Evolutionary conservation across 306 rosid species (phyloP).

Genomic region (Inga leiocalycina): DNA sequence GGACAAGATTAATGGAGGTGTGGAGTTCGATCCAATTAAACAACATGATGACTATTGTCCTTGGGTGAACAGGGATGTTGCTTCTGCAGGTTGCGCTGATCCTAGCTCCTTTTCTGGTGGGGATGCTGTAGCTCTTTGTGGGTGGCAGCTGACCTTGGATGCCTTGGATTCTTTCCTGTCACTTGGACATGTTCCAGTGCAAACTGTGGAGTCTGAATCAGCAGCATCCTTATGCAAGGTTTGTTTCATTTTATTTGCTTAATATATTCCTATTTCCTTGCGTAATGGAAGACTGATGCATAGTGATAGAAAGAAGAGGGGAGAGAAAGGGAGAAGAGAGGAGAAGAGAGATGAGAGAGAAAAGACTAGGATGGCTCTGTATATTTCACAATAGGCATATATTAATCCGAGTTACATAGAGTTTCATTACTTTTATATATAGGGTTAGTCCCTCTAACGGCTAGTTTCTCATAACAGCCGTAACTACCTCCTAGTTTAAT

Average conservation of each 20-base stretch:
- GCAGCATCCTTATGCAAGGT: slow-evolving; percentile 99
- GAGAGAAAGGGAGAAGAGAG: fast-evolving
- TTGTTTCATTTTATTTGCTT: slow-evolving; percentile 6
- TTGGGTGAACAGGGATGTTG: slow-evolving; percentile 98
- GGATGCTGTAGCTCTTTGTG: slow-evolving; percentile 72
- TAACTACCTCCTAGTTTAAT: no score
- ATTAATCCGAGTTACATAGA: no score
- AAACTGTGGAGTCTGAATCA: slow-evolving; percentile 84
- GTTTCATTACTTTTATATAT: no score
- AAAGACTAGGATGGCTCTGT: no score
- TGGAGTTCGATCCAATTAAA: slow-evolving; percentile 87
- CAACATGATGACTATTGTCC: slow-evolving; percentile 93
- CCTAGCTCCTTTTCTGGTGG: slow-evolving; percentile 54
- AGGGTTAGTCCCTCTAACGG: no score
- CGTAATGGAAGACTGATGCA: background rate
- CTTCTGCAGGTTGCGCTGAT: slow-evolving; percentile 76
- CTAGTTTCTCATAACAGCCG: no score
- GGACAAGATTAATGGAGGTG: slow-evolving; percentile 73
- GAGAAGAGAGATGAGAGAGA: no score
- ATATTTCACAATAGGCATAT: no score
- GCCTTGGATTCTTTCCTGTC: slow-evolving; percentile 84
- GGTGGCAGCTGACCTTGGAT: slow-evolving; percentile 97
- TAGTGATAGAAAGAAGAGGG: no score
- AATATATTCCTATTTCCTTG: background rate
- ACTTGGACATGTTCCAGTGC: slow-evolving; percentile 75